Evolutionary conservation across 129 eudicot genomes (phyloP).

Genomic region (Pulicaria dysenterica): DNA sequence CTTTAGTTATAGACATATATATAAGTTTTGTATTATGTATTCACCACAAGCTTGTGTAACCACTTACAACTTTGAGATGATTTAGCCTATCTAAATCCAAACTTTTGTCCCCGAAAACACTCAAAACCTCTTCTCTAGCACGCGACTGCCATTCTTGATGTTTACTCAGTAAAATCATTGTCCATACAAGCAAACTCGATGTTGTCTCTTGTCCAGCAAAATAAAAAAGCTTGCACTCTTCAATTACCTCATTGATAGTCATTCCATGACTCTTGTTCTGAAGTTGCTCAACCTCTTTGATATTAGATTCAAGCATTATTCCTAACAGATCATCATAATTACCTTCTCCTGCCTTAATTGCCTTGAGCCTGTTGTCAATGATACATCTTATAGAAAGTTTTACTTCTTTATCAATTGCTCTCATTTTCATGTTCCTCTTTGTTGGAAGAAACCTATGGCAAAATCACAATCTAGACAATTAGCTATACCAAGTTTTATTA

Average conservation of each 20-base stretch:
- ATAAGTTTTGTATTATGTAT: not conserved
- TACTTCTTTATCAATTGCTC: slow-evolving; percentile 37
- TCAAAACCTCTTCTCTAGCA: slow-evolving; percentile 46
- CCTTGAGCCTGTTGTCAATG: slow-evolving; percentile 30
- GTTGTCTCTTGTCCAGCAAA: slow-evolving; percentile 53
- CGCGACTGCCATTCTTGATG: slow-evolving; percentile 43
- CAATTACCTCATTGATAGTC: slow-evolving; percentile 38
- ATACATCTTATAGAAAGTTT: slow-evolving; percentile 14
- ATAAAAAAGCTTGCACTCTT: slow-evolving; percentile 44
- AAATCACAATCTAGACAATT: not conserved
- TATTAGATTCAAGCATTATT: slow-evolving; percentile 36
- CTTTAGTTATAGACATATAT: not conserved
- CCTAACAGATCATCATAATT: slow-evolving; percentile 36
- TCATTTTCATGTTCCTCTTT: slow-evolving; percentile 46
- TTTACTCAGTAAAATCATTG: slow-evolving; percentile 35
- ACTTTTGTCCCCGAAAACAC: slow-evolving; percentile 21
- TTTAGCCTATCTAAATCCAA: slow-evolving; percentile 26
- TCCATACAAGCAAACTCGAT: slow-evolving; percentile 42
- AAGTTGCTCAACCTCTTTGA: slow-evolving; percentile 30
- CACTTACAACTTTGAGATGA: slow-evolving; percentile 40
- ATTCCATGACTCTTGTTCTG: slow-evolving; percentile 33
- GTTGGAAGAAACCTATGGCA: slow-evolving; percentile 40
- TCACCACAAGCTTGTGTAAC: not conserved
- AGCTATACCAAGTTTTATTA: not conserved
- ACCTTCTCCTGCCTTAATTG: slow-evolving; percentile 29